Evolutionary conservation across 2,329 filamentous ascomycete genomes (phyloP), one percentile per base, ranked within the genome.

Genomic region (Diplocarpon rosae): DNA sequence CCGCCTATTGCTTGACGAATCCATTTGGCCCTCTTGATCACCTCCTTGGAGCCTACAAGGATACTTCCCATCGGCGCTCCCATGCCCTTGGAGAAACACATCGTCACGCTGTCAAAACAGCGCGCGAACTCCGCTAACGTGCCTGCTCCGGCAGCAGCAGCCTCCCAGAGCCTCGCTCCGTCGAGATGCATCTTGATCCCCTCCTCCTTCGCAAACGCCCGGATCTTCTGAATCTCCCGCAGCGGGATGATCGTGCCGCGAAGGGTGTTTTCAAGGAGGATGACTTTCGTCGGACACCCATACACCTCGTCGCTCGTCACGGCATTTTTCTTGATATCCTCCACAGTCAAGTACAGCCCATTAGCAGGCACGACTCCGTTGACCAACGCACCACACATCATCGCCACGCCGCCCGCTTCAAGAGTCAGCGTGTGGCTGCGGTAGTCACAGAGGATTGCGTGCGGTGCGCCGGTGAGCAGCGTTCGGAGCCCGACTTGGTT

Each of bases 211-310:
- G 81, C 85, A 69, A 83, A 95, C 1, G 68, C 68, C 0, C 77
- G 71, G 56, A 95, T 94, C 34, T 73, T 70, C 47, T 69, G 70
- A 9, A 79, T 72, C 62, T 93, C 87, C 1, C 65, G 64, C 1
- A 93, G 70, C 0, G 88, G 88, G 70, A 85, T 81, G 35, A 94
- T 70, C 56, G 79, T 78, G 20, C 88, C 88, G 42, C 78, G 75
- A 42, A 94, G 72, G 0, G 88, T 94, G 60, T 94, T 94, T 60
- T 95, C 88, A 38, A 95, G 69, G 49, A 76, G 80, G 53, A 95
- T 85, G 42, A 94, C 74, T 36, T 76, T 76, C 0, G 88, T 94
- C 0, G 88, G 87, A 55, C 83, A 87, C 29, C 71, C 69, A 61
- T 93, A 85, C 14, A 92, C 73, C 54, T 93, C 76, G 42, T 83